Base-by-base conservation (phyloP, 306 rosid species). In the Cercis canadensis region DNA sequence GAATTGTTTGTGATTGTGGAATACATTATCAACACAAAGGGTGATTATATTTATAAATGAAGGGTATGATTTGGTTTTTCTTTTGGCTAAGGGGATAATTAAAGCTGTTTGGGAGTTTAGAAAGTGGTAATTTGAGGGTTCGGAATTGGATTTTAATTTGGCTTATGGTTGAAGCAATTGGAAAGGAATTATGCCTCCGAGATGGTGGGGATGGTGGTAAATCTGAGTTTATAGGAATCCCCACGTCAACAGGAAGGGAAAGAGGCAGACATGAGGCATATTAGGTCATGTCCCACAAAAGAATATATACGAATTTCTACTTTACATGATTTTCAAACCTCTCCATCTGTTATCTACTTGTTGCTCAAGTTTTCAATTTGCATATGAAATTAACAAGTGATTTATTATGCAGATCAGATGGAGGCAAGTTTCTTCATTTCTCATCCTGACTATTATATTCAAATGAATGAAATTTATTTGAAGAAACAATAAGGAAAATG, bases 81-180 rank as follows among this genome's bases (percentile, higher is more conserved):
- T 51, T 29, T 37, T 39, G 33, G 11, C 33, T 11, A 53, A 44
- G 56, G 51, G 49, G 15, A 3, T 40, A 8, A 57, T 19, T 49
- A 8, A 21, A 18, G 10, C 13, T 58, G 4, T 32, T 56, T 67
- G 52, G 6, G 64, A 17, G 54, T 12, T 50, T 19, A 32, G 52
- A 39, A 18, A 54, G 54, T 43, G 67, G 58, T 50, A 54, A 32
- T 55, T 33, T 67, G n/a, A 21, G 10, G 24, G 5, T 33, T 72
- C 11, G 70, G 62, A 24, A 50, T 71, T 49, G 53, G 57, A 17
- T 58, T 54, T 62, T 3, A 9, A 12, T 56, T 45, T 83, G 80
- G 87, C 96, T 90, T 90, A 53, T 71, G 65, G 71, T 18, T 77
- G 83, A 90, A 87, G 87, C 91, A 37, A 72, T 33, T 58, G 44